Evolutionary conservation across 2,329 filamentous ascomycete species (phyloP).

Genomic region (Ceratocystis eucalypticola): DNA sequence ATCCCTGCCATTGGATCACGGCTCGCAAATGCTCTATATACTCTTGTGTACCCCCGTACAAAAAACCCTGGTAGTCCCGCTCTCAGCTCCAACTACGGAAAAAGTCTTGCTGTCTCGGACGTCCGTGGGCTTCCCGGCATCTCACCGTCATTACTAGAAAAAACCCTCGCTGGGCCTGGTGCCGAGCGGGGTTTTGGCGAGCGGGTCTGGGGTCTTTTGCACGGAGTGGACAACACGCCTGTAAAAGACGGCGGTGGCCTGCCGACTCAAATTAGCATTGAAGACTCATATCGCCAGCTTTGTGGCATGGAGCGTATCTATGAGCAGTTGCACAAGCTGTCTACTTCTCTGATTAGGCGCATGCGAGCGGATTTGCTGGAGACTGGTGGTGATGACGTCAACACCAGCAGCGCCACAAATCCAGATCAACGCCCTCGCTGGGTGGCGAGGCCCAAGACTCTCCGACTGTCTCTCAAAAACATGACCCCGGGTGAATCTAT

Average conservation of each 20-base stretch:
- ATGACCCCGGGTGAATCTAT: constrained; percentile 1
- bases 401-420: constrained; percentile 23
- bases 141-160: constrained; percentile 50
- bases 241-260: constrained; percentile 59
- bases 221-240: constrained; percentile 64
- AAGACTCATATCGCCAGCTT: constrained; percentile 68
- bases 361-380: constrained; percentile 64
- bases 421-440: constrained; percentile 35
- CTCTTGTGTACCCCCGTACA: constrained; percentile 20
- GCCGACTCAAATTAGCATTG: constrained; percentile 83
- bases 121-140: constrained; percentile 39
- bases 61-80: neutral
- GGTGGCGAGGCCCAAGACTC: constrained; percentile 67
- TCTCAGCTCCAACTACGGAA: neutral
- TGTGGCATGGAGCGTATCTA: constrained; percentile 49
- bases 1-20: constrained; percentile 80
- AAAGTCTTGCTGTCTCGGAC: constrained; percentile 3
- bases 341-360: constrained; percentile 56
- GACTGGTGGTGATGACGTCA: constrained; percentile 29
- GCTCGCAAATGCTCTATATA: constrained; percentile 39
- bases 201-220: constrained; percentile 63
- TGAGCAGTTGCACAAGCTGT: constrained; percentile 54
- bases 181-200: constrained; percentile 56
- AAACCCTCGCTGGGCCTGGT: constrained; percentile 55
- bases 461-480: constrained; percentile 58